These are phyloP conservation scores for Xylariaceae sp. DNA, from an alignment of 2,329 filamentous ascomycete species.

Conservation along the genomic window DNA sequence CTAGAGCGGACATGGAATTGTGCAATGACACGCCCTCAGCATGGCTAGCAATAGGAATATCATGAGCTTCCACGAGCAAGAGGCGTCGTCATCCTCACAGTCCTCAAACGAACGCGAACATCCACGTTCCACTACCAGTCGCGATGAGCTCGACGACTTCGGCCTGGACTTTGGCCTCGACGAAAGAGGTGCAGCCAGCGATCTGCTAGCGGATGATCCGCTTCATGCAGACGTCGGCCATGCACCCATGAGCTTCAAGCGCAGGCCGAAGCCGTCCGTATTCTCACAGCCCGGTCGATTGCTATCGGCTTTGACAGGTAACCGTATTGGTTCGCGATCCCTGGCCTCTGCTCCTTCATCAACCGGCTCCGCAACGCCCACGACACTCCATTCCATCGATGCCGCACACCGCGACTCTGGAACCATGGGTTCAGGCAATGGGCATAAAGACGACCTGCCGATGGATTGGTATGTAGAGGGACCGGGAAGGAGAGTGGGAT, in stretches of 20 bases:
- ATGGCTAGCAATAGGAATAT: slow-evolving; percentile 32
- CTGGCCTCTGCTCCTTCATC: slow-evolving; percentile 5
- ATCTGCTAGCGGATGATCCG: slow-evolving; percentile 51
- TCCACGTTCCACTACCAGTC: slow-evolving; percentile 29
- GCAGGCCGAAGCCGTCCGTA: slow-evolving; percentile 52
- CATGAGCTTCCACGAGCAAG: slow-evolving; percentile 25
- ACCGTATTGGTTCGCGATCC: slow-evolving; percentile 27
- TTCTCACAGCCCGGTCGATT: slow-evolving; percentile 45
- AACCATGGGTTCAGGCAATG: slow-evolving; percentile 11
- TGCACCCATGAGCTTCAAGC: slow-evolving; percentile 64
- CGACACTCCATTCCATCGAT: slow-evolving; percentile 23
- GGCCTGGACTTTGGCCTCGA: slow-evolving; percentile 25
- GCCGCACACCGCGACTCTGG: slow-evolving; percentile 17
- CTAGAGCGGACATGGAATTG: slow-evolving; percentile 28
- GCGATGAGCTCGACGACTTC: slow-evolving; percentile 30
- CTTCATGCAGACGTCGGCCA: slow-evolving; percentile 42
- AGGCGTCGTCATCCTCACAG: slow-evolving; percentile 27
- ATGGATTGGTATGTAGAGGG: slow-evolving; percentile 88
- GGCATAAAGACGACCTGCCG: slow-evolving; percentile 43
- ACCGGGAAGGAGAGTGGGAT: slow-evolving; percentile 82
- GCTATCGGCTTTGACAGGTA: slow-evolving; percentile 44
- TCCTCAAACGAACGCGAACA: slow-evolving; percentile 22
- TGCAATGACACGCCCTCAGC: slow-evolving; percentile 23
- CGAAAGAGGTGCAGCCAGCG: slow-evolving; percentile 29
- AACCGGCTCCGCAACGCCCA: slow-evolving; percentile 26